These are phyloP conservation scores for Russula griseocarnosa DNA, from an alignment of 768 basidiomycete species.

Conservation along the genomic window DNA sequence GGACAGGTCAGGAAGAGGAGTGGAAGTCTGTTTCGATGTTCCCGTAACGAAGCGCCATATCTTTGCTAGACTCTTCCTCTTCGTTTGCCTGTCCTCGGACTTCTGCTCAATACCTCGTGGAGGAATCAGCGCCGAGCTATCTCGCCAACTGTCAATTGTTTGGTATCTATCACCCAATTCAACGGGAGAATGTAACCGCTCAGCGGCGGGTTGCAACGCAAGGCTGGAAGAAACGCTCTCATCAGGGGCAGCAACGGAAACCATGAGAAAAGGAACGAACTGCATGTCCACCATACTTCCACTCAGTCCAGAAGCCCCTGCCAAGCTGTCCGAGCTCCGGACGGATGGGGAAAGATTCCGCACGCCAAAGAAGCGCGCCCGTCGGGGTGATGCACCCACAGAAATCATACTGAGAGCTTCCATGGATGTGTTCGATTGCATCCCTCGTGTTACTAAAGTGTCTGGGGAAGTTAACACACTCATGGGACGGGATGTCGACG, in stretches of 20 bases:
- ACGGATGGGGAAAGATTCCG: conserved; percentile 67
- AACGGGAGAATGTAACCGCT: conserved; percentile 27
- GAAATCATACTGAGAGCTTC: conserved; percentile 74
- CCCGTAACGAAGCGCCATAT: conserved; percentile 79
- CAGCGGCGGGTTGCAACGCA: conserved; percentile 66
- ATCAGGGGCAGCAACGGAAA: conserved; percentile 18
- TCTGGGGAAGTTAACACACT: conserved; percentile 57
- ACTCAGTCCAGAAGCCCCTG: conserved; percentile 65
- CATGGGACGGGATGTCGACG: conserved; percentile 43
- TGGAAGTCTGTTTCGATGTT: conserved; percentile 38
- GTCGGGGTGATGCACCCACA: conserved; percentile 49
- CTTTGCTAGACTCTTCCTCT: conserved; percentile 75
- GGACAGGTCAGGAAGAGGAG: conserved; percentile 32
- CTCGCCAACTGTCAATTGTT: conserved; percentile 31
- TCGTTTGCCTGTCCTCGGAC: conserved; percentile 50
- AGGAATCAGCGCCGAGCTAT: conserved; percentile 11
- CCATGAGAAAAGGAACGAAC: conserved; percentile 45
- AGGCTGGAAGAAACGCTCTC: conserved; percentile 44
- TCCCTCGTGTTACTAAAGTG: conserved; percentile 48
- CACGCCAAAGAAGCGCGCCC: conserved; percentile 74
- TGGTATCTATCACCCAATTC: conserved; percentile 23
- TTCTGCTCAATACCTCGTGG: conserved; percentile 29
- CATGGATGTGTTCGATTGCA: conserved; percentile 76
- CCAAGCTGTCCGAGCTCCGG: conserved; percentile 77
- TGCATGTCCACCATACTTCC: conserved; percentile 94